Percentiles rank a stretch among this genome's conserved stretches.
Evolutionary conservation across 2,329 filamentous ascomycete species (phyloP).

Genomic region (Blumeriella jaapii): DNA sequence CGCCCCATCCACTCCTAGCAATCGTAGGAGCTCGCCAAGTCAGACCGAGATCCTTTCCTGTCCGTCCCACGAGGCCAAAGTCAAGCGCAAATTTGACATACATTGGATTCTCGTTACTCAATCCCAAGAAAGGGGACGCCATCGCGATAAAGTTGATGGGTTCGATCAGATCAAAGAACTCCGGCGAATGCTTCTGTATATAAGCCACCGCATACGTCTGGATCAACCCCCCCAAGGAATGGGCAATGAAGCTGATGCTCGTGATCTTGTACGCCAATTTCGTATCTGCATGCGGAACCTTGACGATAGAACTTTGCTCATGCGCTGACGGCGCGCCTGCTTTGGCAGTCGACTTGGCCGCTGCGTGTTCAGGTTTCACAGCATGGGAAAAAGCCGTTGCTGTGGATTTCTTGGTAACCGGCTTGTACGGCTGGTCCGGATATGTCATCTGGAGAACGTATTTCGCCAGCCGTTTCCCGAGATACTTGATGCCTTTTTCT

Average conservation of each 20-base stretch:
- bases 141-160: conserved; percentile 86
- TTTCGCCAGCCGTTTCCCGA: conserved; percentile 87
- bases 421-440: conserved; percentile 82
- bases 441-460: conserved; percentile 85
- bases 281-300: conserved; percentile 27
- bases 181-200: conserved; percentile 87
- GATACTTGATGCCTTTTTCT: conserved; percentile 90
- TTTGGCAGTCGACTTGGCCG: conserved; percentile 28
- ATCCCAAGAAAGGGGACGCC: conserved; percentile 75
- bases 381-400: conserved; percentile 32
- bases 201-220: conserved; percentile 95
- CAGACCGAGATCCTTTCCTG: conserved; percentile 86
- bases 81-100: conserved; percentile 97
- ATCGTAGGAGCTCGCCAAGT: conserved; percentile 88
- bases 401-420: conserved; percentile 39
- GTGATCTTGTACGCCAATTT: conserved; percentile 68
- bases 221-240: conserved; percentile 80
- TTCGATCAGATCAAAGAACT: conserved; percentile 76
- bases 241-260: conserved; percentile 88
- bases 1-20: conserved; percentile 76
- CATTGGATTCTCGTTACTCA: conserved; percentile 94
- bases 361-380: conserved; percentile 26
- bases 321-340: conserved; percentile 41
- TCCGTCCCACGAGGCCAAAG: conserved; percentile 90
- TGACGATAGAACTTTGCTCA: conserved; percentile 49